Base-by-base conservation (phyloP, 164 flowering plant genomes). In the Magnolia kwangsiensis region DNA sequence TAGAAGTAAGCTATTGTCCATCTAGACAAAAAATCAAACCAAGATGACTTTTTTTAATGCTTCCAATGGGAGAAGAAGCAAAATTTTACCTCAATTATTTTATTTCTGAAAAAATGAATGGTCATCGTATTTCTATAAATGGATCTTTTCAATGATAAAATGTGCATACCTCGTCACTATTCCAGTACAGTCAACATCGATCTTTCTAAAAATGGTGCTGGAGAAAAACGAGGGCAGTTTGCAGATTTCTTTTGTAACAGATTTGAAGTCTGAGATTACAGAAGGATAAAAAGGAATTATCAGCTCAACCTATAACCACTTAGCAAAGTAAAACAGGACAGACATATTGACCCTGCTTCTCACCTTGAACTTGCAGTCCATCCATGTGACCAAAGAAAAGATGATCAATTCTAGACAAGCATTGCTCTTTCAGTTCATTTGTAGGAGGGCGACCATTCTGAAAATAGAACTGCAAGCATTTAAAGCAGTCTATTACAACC, bases 161-260 rank as follows among this genome's bases (percentile, higher is more conserved):
- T 21, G 5, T 37, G 45, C 79, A 72, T 80, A 96, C 99, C 96
- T 92, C 76, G 94, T 88, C 6, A 94, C 89, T 58, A 84, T 61
- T 45, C 97, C 98, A 73, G 89, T 88, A 79, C 85, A 75, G 51
- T 85, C 79, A 58, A 79, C 79, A 80, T 96, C 99, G 50, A 96
- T 91, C 89, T 86, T 94, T 80, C 79, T 86, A 87, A 96, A 94
- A 70, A 94, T 92, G 66, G 84, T 64, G 50, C 90, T 78, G 72
- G 99, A 93, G 80, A 96, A 89, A 85, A 94, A 96, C 61, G 98
- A 92, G 18, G 99, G 99, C 55, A 96, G 88, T 88, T 90, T 94
- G 87, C 98, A 96, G 10, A 96, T 84, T 81, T 94, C 99, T 81
- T 87, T 92, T 1, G 96, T 87, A 71, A 96, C 84, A 63, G 84